Evolutionary conservation across 2,329 filamentous ascomycete genomes (phyloP).

Genomic region (Epichloe coenophiala): DNA sequence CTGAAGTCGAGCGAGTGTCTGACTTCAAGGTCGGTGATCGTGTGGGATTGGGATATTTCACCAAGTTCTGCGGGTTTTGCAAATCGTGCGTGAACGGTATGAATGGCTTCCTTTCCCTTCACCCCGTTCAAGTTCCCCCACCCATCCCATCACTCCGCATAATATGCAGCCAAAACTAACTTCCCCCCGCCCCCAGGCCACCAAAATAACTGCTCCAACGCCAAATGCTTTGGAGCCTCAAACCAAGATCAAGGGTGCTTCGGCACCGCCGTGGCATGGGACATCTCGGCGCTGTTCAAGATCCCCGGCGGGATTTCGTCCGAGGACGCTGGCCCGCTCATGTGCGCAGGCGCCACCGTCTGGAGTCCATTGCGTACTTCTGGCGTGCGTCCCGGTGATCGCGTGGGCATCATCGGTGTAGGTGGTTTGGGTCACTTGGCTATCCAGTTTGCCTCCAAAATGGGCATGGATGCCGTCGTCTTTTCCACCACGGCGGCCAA

Average conservation of each 20-base stretch:
- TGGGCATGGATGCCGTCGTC: constrained; percentile 53
- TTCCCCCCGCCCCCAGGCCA: background rate
- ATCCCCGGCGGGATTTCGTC: constrained; percentile 30
- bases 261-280: constrained; percentile 28
- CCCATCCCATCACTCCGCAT: background rate
- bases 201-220: constrained; percentile 13
- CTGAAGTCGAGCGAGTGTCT: constrained; percentile 13
- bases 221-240: constrained; percentile 17
- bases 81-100: constrained; percentile 25
- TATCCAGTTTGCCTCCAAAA: constrained; percentile 37
- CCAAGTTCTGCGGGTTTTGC: constrained; percentile 25
- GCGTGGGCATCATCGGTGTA: constrained; percentile 41
- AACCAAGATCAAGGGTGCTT: constrained; percentile 31
- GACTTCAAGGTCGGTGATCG: constrained; percentile 24
- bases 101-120: constrained; percentile 16
- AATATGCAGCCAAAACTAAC: background rate
- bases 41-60: constrained; percentile 27
- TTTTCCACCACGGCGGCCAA: constrained; percentile 50
- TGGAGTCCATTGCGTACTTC: constrained; percentile 17
- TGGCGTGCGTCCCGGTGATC: constrained; percentile 15
- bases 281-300: constrained; percentile 28
- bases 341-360: constrained; percentile 32
- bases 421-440: constrained; percentile 22
- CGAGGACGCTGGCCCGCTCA: constrained; percentile 31
- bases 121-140: background rate